Base-by-base conservation (phyloP, 352 stramenopile species). In the Phytophthora podocarpi region DNA sequence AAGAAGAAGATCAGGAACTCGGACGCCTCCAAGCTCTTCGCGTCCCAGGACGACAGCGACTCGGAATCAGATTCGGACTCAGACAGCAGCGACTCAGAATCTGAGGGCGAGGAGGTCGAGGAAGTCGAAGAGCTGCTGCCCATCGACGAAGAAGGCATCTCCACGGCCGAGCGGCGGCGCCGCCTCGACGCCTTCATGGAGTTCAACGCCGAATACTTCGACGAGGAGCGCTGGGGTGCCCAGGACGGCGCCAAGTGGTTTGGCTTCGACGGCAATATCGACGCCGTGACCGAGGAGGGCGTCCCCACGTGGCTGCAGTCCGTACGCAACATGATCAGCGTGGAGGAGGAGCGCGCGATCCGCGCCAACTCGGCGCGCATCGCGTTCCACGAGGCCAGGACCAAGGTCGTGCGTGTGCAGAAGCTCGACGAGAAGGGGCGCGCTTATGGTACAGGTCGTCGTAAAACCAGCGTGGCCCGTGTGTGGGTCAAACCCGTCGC, bases 401-500 rank as follows among this genome's bases (percentile, higher is more conserved):
- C 81, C 70, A 90, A 90, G 65, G 71, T 92, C 9, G 64, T 85
- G 60, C 87, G 87, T 36, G 59, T 85, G 36, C 72, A 73, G 43
- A 84, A 89, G 63, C 65, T 93, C 26, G 87, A 96, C 67, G 80
- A 83, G 43, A 66, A 89, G 46, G 87, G 85, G 24, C 87, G 87
- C 37, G 85, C 87, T 34, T 96, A 98, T 71, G 95, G 91, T 50
- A 95, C 93, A 26, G 95, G 95, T 40, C 91, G 91, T 39, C 93
- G 96, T 12, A 99, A 99, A 80, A 97, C 85, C n/a, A 91, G 89
- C 35, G 86, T 85, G 30, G 96, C 96, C 8, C 87, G 93, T 37
- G 96, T 98, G 53, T 98, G 93, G 91, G 87, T 99, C 61, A 95
- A 98, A 63, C 83, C 83, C 30, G 74, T 66, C 23, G 71, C 60